Base-by-base conservation (phyloP, 2,329 filamentous ascomycete species). In the Aspergillus awamori region DNA sequence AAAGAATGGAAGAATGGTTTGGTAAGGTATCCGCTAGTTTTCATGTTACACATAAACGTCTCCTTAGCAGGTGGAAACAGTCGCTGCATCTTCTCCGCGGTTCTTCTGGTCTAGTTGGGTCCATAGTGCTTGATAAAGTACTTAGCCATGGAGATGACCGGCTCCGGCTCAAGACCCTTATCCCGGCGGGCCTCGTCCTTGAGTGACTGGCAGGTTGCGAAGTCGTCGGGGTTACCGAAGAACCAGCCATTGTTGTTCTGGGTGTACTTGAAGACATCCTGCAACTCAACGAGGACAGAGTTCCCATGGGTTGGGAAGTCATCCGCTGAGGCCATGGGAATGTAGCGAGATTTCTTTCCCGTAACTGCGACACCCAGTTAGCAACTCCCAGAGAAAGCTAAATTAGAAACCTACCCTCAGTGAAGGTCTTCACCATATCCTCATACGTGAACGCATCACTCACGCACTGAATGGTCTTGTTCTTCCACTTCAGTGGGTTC, bases 71-170 rank as follows among this genome's bases (percentile, higher is more conserved):
- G 11, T 36, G 24, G 20, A 22, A 24, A 13, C 41, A 24, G 20
- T 17, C 41, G 22, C 33, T 45, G 5, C 20, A 13, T 22, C 7
- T 8, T 45, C 10, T 8, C 41, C 3, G 2, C 8, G 11, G 22
- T 22, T 2, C 8, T 5, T 13, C 17, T 8, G 20, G 13, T 6
- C 10, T 45, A 45, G 20, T 45, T 45, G 41, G 41, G 41, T 20
- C 49, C 49, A 3, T 53, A 53, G 49, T 36, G 49, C 49, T 53
- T 36, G 28, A 53, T 28, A 24, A 53, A 53, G 49, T 53, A 53
- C 33, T 53, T 28, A 8, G 10, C 8, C 49, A 53, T 20, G 28
- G 17, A 28, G 17, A 53, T 53, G 15, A 36, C 30, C 49, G 26
- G 49, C 49, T 53, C 28, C 28, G 30, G 49, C n/a, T 38, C 26